Evolutionary conservation across 1,284 basidiomycete genomes (phyloP).

Genomic region (Leccinum fallax): DNA sequence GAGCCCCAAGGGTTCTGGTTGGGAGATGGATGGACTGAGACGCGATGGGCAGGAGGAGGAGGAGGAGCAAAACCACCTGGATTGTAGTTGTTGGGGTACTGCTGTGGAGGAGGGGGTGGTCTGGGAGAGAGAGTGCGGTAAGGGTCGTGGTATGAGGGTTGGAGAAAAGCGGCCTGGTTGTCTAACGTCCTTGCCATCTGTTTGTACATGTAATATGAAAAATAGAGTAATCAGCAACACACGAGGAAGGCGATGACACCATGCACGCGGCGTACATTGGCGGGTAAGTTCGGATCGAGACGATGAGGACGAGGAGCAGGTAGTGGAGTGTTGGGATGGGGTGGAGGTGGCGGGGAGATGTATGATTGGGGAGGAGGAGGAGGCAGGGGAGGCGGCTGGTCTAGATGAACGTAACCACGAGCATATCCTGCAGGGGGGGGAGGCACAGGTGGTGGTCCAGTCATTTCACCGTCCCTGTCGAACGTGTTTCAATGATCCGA

Average conservation of each 20-base stretch:
- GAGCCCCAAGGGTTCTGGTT: conserved; percentile 14
- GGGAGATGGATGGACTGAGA: conserved; percentile 21
- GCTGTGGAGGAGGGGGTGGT: conserved; percentile 28
- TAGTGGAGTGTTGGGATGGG: conserved; percentile 47
- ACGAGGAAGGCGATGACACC: background rate
- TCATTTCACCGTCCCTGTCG: background rate
- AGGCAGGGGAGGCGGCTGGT: conserved; percentile 42
- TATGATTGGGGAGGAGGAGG: conserved; percentile 44
- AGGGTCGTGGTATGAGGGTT: conserved; percentile 19
- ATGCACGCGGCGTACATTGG: conserved; percentile 51
- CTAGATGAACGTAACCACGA: conserved; percentile 8
- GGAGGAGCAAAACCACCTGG: conserved; percentile 17
- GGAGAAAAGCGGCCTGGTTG: conserved; percentile 39
- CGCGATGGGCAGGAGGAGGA: conserved; percentile 10
- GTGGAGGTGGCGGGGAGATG: conserved; percentile 25
- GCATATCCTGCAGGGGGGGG: conserved; percentile 20
- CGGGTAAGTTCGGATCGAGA: conserved; percentile 61
- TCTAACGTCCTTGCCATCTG: conserved; percentile 70
- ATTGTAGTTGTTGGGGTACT: conserved; percentile 12
- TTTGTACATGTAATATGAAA: conserved; percentile 28
- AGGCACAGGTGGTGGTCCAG: conserved; percentile 31
- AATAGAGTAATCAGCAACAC: conserved; percentile 18
- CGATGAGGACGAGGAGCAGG: conserved; percentile 70
- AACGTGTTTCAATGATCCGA: conserved; percentile 2
- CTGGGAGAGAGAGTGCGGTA: conserved; percentile 27